Evolutionary conservation across 768 basidiomycete species (phyloP).

Genomic region (Hericium coralloides): DNA sequence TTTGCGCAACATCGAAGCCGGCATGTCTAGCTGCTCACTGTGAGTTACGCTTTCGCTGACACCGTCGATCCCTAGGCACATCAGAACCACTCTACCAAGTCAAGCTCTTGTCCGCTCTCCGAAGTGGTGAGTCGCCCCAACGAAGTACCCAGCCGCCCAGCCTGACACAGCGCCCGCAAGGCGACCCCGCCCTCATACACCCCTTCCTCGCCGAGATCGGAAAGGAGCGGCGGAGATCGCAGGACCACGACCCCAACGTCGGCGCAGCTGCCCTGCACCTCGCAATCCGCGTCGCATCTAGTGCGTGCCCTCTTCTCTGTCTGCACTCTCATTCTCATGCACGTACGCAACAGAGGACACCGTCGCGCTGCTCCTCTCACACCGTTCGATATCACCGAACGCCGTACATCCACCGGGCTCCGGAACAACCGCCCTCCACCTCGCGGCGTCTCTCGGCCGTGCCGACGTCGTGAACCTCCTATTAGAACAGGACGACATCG

Average conservation of each 20-base stretch:
- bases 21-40: not conserved
- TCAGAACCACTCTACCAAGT: conserved; percentile 33
- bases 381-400: conserved; percentile 74
- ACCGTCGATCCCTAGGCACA: not conserved
- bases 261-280: conserved; percentile 74
- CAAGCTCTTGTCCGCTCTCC: conserved; percentile 30
- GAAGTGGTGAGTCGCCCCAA: conserved; percentile 24
- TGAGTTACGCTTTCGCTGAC: not conserved
- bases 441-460: conserved; percentile 67
- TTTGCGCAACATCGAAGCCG: not conserved
- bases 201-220: conserved; percentile 72
- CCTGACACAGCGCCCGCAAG: conserved; percentile 24
- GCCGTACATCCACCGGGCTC: conserved; percentile 65
- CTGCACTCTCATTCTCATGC: not conserved
- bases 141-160: not conserved
- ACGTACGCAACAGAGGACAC: conserved; percentile 44
- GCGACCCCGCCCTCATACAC: conserved; percentile 72
- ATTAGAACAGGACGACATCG: conserved; percentile 69
- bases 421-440: conserved; percentile 62
- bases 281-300: conserved; percentile 72
- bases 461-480: conserved; percentile 66
- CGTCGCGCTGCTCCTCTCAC: conserved; percentile 54
- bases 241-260: conserved; percentile 45
- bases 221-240: conserved; percentile 48
- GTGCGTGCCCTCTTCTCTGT: conserved; percentile 29